Evolutionary conservation across 1,139 yeast species (phyloP).

Genomic region (Magnusiomyces magnusii): DNA sequence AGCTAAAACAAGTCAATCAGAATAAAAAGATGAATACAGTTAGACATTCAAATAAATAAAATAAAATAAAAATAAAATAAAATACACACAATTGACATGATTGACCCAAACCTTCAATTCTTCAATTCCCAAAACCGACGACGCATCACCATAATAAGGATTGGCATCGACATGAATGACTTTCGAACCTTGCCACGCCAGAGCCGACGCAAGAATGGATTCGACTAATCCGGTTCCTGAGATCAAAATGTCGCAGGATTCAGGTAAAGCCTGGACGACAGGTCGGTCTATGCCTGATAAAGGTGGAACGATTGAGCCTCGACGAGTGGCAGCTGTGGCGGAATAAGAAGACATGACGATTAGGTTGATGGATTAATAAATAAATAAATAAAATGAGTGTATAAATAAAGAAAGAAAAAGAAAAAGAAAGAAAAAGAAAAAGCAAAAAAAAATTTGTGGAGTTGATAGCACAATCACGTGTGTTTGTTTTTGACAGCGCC

Average conservation of each 20-base stretch:
- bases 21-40: background rate
- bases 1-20: background rate
- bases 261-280: slow-evolving; percentile 27
- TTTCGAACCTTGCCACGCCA: slow-evolving; percentile 92
- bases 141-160: slow-evolving; percentile 78
- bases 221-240: slow-evolving; percentile 91
- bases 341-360: slow-evolving; percentile 34
- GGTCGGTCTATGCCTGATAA: slow-evolving; percentile 73
- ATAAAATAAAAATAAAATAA: background rate
- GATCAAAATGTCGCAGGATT: slow-evolving; percentile 70
- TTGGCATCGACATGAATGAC: slow-evolving; percentile 85
- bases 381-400: background rate
- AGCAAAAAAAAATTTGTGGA: slow-evolving; percentile 1
- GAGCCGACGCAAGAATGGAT: slow-evolving; percentile 83
- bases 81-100: slow-evolving; percentile 39
- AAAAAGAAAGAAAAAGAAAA: slow-evolving; percentile 4
- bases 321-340: slow-evolving; percentile 38
- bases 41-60: background rate
- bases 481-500: background rate
- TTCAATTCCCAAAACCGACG: slow-evolving; percentile 78
- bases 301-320: slow-evolving; percentile 77
- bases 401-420: background rate
- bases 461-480: background rate
- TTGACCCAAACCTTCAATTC: slow-evolving; percentile 77
- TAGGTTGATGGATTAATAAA: background rate